Evolutionary conservation across 2,329 filamentous ascomycete species (phyloP), one percentile per base, ranked within the genome.

Genomic region (Diplocarpon mali): DNA sequence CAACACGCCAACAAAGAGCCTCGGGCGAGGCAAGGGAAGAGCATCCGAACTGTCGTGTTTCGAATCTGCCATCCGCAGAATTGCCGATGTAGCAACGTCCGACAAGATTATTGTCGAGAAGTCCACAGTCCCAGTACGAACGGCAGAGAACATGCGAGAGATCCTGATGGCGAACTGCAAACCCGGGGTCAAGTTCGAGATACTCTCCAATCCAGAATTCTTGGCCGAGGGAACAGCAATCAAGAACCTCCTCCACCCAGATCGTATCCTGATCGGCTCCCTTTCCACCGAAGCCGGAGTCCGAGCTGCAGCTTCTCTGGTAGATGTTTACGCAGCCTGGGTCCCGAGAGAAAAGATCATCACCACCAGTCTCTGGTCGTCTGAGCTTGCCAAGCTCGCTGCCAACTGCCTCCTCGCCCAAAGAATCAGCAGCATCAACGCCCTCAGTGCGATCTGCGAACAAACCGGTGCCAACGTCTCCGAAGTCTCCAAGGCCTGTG

Each of bases 121-220:
- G 67, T 82, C 76, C 42, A 89, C 83, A 0, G 83, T 88, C 24
- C 84, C 83, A 2, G 85, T 80, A 60, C 70, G 80, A 47, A 86
- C 83, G 9, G 81, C 83, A 1, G 72, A 84, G 56, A 73, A 77
- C 29, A 76, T 86, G 71, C 67, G 76, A 54, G 65, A 69, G 29
- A 70, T 72, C 53, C 72, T 76, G 72, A 74, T 12, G 78, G 80
- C 1, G 74, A 72, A 15, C 13, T 30, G 70, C 79, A 14, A 72
- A 74, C 51, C 38, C 4, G 44, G 44, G 10, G 29, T 46, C 34
- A 30, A 32, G 9, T 87, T 87, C 58, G 80, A 87, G 60, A 76
- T 88, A 45, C 71, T 88, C 30, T 86, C 82, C 35, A 89, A 88
- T 64, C 84, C 84, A 9, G 84, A 89, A 61, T 88, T 88, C 60